Evolutionary conservation across 129 eudicot genomes (phyloP), one percentile per base, ranked within the genome.

Genomic region (Saposhnikovia divaricata): DNA sequence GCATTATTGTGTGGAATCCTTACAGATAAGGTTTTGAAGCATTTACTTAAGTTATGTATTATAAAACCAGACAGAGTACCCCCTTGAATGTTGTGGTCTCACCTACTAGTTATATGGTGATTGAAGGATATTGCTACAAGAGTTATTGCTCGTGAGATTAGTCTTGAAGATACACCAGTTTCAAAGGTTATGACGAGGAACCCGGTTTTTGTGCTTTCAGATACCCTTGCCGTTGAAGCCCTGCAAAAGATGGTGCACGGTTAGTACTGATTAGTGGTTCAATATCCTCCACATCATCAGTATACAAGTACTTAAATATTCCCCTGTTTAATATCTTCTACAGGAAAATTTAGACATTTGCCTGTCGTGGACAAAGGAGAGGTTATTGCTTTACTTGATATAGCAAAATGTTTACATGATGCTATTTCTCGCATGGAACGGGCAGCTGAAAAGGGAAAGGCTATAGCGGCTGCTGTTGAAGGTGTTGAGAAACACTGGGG

Each of bases 231-330:
- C 19, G 99, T 92, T 28, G 99, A 96, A 90, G 97, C 99, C 78
- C 87, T 96, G 83, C 99, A 96, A 80, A 96, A 96, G 80, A 96
- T 96, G 99, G 99, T 96, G 38, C 96, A 90, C 88, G 99, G 99
- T 95, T 42, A 45, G 84, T 80, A 77, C 77, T 50, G 76, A 51
- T 27, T 15, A 11, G 21, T 25, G 42, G 21, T 31, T 68, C 9
- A 19, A 31, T 27, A 68, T 27, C 1, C 16, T 27, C 1, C 16
- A n/a, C 45, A 65, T 65, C 27, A 70, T 23, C 65, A 45, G 48
- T 46, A 45, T 28, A 46, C 12, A 4, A 53, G 42, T 53, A 65
- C 34, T 68, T 69, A 46, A 74, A 37, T 3, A 38, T 61, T 66
- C 61, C 46, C 38, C 57, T 61, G 74, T 77, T 59, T 43, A 12